Evolutionary conservation across 352 stramenopile species (phyloP), one percentile per base, ranked within the genome.

Genomic region (Phytophthora cajani): DNA sequence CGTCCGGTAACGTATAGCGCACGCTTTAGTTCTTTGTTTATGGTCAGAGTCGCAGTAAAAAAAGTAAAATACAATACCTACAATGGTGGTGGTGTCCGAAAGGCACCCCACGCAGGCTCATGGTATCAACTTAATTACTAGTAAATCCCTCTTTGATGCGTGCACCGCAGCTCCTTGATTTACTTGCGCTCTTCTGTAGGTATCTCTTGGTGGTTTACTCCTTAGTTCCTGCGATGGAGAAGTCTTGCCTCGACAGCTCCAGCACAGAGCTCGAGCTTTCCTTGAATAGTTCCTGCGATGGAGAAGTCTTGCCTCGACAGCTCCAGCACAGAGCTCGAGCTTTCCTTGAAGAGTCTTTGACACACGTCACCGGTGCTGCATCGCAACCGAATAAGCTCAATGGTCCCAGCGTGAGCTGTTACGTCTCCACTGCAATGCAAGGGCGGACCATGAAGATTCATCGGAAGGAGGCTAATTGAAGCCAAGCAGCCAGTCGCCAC

Each of bases 391-490:
- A 64, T 58, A 30, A 69, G 21, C 32, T 58, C 42, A 65, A 51
- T 50, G 9, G 42, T 53, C n/a, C 30, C 44, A 52, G 23, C 46
- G 14, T 42, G 36, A 40, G 23, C 59, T 61, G 25, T 58, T 54
- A 53, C 21, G 27, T 63, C 32, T 63, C 42, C 62, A 68, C 53
- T 60, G 63, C 44, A 64, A 64, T n/a, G 11, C 56, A 27, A 60
- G 21, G 47, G 55, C 17, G 32, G 54, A 69, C 55, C 46, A 58
- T 58, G 17, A 14, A 25, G 17, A 54, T 50, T 46, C 11, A 46
- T n/a, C 11, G 2, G 11, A 12, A 46, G 38, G 16, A n/a, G 38
- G 44, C 44, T 19, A 59, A 32, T 49, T 50, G 54, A 60, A 50
- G 44, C 44, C 44, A 50, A 50, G 44, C 44, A 60, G 53, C 32